phyloP scores from a whole-genome alignment of 371 early-diverging fungal genomes.

The Lichtheimia ornata region DNA sequence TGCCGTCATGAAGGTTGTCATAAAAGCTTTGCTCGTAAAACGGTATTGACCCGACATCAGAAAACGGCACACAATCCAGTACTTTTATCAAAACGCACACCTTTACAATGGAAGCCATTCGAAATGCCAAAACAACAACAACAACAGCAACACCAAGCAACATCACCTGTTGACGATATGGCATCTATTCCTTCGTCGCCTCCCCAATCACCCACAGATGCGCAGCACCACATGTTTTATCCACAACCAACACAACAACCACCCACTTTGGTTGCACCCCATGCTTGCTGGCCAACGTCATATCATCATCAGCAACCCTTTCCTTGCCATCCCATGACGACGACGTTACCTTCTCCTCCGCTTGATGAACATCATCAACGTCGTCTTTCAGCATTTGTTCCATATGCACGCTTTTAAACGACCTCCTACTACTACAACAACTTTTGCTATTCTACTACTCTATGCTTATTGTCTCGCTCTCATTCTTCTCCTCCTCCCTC shows the following conservation, averaged over 20 bases:
- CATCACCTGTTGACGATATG: neutral
- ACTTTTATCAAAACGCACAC: conserved; percentile 28
- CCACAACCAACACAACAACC: neutral
- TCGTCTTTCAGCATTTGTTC: neutral
- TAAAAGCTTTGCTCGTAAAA: conserved; percentile 71
- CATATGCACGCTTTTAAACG: neutral
- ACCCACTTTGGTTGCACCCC: neutral
- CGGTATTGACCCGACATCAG: conserved; percentile 68
- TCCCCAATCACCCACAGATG: conserved; percentile 5
- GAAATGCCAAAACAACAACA: conserved; percentile 8
- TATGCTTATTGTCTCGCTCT: neutral
- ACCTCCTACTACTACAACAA: neutral
- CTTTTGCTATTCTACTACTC: neutral
- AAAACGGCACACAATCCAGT: conserved; percentile 35
- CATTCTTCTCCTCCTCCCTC: conserved; percentile 3
- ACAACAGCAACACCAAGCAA: neutral
- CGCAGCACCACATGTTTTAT: conserved; percentile 2
- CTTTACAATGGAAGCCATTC: conserved; percentile 51
- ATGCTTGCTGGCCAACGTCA: too few species aligned
- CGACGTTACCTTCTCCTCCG: too few species aligned
- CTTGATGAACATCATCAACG: neutral
- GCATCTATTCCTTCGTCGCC: conserved; percentile 3
- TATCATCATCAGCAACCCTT: too few species aligned
- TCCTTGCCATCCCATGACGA: too few species aligned
- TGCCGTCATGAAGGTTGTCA: conserved; percentile 62